These are phyloP conservation scores for Herpetospermum pedunculosum DNA, from an alignment of 306 rosid species.

Conservation along the genomic window DNA sequence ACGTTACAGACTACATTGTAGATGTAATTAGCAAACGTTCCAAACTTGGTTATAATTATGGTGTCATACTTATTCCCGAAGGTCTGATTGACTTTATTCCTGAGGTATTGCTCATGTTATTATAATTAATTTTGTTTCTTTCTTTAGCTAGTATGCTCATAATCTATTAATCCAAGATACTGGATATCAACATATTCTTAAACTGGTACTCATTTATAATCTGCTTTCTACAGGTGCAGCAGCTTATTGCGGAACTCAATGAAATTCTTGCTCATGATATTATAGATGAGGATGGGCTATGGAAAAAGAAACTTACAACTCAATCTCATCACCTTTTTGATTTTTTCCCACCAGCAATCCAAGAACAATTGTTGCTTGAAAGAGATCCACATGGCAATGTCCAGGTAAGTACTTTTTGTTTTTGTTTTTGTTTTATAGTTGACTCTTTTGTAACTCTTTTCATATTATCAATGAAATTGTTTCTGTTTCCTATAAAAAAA, in stretches of 20 bases:
- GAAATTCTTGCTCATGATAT: constrained; percentile 75
- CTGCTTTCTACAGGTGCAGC: constrained; percentile 62
- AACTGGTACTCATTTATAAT: neutral
- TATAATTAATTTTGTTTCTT: neutral
- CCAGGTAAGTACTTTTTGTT: constrained; percentile 39
- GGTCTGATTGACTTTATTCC: constrained; percentile 99
- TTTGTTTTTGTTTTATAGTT: neutral
- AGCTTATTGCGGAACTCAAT: constrained; percentile 85
- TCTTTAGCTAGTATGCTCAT: neutral
- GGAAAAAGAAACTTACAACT: constrained; percentile 80
- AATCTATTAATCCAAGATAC: neutral
- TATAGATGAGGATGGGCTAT: constrained; percentile 79
- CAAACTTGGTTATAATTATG: constrained; percentile 63
- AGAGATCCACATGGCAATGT: constrained; percentile 99
- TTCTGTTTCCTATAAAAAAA: no score
- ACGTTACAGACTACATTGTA: constrained; percentile 87
- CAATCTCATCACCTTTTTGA: constrained; percentile 84
- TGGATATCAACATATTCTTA: neutral
- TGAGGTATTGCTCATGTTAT: constrained; percentile 38
- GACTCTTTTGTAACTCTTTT: no score
- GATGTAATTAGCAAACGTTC: constrained; percentile 68
- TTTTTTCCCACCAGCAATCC: constrained; percentile 83
- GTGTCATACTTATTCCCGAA: constrained; percentile 96
- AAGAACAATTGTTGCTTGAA: constrained; percentile 97
- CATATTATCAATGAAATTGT: no score